Evolutionary conservation across 164 flowering plant genomes (phyloP), one percentile per base, ranked within the genome.

Genomic region (Brasenia schreberi): DNA sequence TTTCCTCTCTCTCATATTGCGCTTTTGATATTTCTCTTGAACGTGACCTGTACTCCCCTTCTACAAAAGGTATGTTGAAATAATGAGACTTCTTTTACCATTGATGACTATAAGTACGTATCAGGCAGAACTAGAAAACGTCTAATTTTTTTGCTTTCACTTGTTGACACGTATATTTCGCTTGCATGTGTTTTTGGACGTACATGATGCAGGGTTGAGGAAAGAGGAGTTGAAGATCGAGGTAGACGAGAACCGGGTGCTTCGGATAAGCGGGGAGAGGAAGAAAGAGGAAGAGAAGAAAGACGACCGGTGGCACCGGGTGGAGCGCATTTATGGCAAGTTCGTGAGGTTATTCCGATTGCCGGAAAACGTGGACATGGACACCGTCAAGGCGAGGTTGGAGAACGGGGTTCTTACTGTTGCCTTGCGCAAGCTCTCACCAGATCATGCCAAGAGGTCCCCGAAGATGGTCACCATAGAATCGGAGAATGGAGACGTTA

Each of bases 311-410:
- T 71, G 74, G 74, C 74, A 71, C 64, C 62, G 74, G 39, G 65
- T 53, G 42, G 77, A 75, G 66, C 64, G 70, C 49, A 18, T 42
- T 14, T 18, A 56, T 7, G 77, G 77, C n/a, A 69, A 65, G 65
- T 75, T 71, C 44, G 63, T 70, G 65, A 44, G 77, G 72, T 56
- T 61, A 62, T 75, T 71, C 61, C 59, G 72, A 64, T 62, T 75
- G 49, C 74, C 74, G 56, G 72, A 66, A 17, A 69, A 75, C 19
- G 72, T 58, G 5, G 60, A 68, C 44, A 11, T 71, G 58, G 74
- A 70, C 4, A 42, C 53, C 3, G 49, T 70, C 4, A 67, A 70
- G 42, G 64, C 66, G 11, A 68, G 19, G 58, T 11, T 70, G 68
- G 71, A 68, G 63, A 27, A 68, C 33, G 74, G 74, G 49, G 74